phyloP scores from a whole-genome alignment of 768 basidiomycete genomes.

The Russula sp. region DNA sequence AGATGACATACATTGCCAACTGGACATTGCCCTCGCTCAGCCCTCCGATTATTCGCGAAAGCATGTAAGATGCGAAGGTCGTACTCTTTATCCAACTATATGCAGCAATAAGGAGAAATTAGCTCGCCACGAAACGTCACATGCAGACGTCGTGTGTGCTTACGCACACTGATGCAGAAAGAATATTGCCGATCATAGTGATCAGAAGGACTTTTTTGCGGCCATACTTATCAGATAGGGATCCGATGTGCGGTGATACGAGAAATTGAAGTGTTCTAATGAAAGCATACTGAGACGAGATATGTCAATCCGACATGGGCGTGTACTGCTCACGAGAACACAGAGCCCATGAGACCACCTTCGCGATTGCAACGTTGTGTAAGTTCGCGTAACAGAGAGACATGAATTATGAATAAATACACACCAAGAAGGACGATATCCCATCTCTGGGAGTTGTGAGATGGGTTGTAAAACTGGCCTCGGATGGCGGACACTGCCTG shows the following conservation, averaged over 20 bases:
- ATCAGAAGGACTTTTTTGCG: conserved; percentile 77
- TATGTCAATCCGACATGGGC: neutral
- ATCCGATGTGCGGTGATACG: conserved; percentile 77
- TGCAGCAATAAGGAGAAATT: conserved; percentile 10
- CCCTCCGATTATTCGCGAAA: conserved; percentile 89
- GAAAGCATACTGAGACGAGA: conserved; percentile 4
- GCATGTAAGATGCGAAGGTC: conserved; percentile 83
- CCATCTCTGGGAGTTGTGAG: conserved; percentile 72
- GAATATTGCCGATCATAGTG: conserved; percentile 91
- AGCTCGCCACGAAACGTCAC: conserved; percentile 11
- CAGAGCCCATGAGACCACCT: conserved; percentile 91
- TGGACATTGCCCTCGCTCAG: conserved; percentile 98
- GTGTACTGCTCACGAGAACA: conserved; percentile 69
- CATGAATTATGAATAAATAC: conserved; percentile 26
- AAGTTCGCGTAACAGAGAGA: conserved; percentile 6
- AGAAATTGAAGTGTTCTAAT: conserved; percentile 76
- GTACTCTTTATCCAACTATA: conserved; percentile 86
- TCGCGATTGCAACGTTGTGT: neutral
- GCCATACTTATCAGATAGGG: conserved; percentile 86
- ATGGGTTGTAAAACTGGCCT: conserved; percentile 58
- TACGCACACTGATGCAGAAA: conserved; percentile 81
- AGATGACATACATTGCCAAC: conserved; percentile 74
- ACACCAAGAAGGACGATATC: conserved; percentile 89
- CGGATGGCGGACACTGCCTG: conserved; percentile 63
- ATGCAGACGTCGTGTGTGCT: conserved; percentile 1